phyloP scores from a whole-genome alignment of 2,329 filamentous ascomycete genomes.

The Chaetomiaceae sp. region DNA sequence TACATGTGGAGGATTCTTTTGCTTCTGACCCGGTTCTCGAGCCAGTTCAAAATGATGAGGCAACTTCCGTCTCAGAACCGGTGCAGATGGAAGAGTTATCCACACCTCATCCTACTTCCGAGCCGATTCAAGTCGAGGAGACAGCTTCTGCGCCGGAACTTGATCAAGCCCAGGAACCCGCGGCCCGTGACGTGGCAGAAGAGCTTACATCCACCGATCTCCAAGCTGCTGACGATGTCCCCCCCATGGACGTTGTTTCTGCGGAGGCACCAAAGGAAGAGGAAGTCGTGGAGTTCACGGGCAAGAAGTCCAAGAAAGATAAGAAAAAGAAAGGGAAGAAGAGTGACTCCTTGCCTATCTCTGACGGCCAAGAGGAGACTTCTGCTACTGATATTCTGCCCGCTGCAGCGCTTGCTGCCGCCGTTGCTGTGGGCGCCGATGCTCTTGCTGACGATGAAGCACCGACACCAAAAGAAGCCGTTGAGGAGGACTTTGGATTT shows the following conservation, averaged over 20 bases:
- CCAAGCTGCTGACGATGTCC: not conserved
- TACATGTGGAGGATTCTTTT: no score
- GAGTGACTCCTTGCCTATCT: constrained; percentile 6
- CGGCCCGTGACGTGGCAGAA: no score
- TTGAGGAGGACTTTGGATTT: constrained; percentile 23
- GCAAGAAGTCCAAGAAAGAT: constrained; percentile 29
- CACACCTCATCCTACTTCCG: no score
- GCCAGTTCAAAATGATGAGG: not conserved
- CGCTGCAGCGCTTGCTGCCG: not conserved
- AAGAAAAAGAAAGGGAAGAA: constrained; percentile 32
- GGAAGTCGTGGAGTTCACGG: constrained; percentile 10
- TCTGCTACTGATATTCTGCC: not conserved
- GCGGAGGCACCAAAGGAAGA: not conserved
- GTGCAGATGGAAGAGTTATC: no score
- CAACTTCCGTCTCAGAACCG: not conserved
- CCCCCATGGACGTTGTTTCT: not conserved
- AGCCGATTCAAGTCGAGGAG: not conserved
- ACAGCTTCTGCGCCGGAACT: not conserved
- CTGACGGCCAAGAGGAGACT: constrained; percentile 13
- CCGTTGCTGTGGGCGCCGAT: not conserved
- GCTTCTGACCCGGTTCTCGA: no score
- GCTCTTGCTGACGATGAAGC: constrained; percentile 2
- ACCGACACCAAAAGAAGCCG: not conserved
- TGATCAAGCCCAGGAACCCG: not conserved
- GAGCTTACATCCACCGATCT: constrained; percentile 8